A percentile compares a stretch with the other conserved stretches of the same genome.
Evolutionary conservation across 2,329 filamentous ascomycete species (phyloP).

Genomic region (Leptographium galeiforme): DNA sequence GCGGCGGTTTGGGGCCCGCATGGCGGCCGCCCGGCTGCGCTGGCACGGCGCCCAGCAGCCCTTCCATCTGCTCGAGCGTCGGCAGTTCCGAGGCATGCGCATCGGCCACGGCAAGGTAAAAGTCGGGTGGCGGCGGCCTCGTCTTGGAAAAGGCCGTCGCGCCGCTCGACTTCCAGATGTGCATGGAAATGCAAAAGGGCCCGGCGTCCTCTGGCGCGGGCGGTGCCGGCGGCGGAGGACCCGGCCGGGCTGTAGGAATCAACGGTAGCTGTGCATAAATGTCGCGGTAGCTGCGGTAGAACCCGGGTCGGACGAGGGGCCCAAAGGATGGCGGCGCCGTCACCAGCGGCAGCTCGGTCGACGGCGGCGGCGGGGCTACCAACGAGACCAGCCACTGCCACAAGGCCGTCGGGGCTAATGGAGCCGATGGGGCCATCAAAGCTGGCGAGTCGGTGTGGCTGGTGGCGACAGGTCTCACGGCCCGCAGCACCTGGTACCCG

Average conservation of each 20-base stretch:
- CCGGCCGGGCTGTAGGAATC: constrained; percentile 51
- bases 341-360: not conserved
- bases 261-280: constrained; percentile 68
- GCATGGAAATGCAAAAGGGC: constrained; percentile 60
- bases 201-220: not conserved
- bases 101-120: constrained; percentile 70
- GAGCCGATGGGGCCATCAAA: not conserved
- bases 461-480: constrained; percentile 2
- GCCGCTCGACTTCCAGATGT: constrained; percentile 70
- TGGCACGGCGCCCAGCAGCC: constrained; percentile 51
- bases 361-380: not conserved
- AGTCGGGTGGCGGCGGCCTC: constrained; percentile 67
- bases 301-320: constrained; percentile 47
- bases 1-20: not conserved
- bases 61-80: constrained; percentile 55
- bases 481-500: constrained; percentile 56
- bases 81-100: constrained; percentile 60
- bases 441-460: not conserved
- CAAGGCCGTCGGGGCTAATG: constrained; percentile 18
- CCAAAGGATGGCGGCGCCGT: constrained; percentile 26
- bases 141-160: constrained; percentile 58
- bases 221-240: constrained; percentile 6
- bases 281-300: constrained; percentile 52
- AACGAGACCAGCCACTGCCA: constrained; percentile 40
- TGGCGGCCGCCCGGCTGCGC: constrained; percentile 15